phyloP scores from a whole-genome alignment of 208 protist species.

The Acanthamoeba lenticulata region DNA sequence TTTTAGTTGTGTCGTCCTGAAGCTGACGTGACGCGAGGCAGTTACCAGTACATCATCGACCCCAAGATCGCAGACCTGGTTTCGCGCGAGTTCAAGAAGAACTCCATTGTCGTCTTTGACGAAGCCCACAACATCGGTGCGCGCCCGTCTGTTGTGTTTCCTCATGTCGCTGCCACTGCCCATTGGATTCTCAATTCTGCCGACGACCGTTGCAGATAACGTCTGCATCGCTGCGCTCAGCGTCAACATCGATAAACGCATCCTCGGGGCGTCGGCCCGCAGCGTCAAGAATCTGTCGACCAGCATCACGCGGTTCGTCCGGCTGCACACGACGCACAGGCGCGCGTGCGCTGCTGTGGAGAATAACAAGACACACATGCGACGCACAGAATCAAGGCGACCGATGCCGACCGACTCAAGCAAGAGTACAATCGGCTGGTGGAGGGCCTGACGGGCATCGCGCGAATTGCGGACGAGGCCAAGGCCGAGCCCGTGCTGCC shows the following conservation, averaged over 20 bases:
- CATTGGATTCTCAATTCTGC: too few species aligned
- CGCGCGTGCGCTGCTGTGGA: background rate
- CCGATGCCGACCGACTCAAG: constrained; percentile 91
- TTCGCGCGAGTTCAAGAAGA: constrained; percentile 91
- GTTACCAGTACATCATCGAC: constrained; percentile 99
- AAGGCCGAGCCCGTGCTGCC: constrained; percentile 67
- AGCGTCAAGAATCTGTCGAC: constrained; percentile 75
- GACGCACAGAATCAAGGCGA: constrained; percentile 60
- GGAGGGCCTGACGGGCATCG: constrained; percentile 88
- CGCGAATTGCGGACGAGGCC: constrained; percentile 61
- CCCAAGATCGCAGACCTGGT: constrained; percentile 96
- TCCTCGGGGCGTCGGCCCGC: constrained; percentile 87
- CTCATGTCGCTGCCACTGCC: background rate
- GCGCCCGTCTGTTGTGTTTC: background rate
- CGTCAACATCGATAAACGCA: constrained; percentile 94
- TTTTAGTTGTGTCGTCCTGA: background rate
- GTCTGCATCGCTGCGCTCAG: constrained; percentile 99
- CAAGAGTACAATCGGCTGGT: constrained; percentile 95
- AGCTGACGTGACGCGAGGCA: constrained; percentile 71
- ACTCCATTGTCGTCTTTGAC: constrained; percentile 99
- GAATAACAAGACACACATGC: too few species aligned
- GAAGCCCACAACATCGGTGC: constrained; percentile 99
- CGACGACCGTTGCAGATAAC: constrained; percentile 92
- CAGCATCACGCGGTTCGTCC: constrained; percentile 51
- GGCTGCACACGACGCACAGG: background rate